Base-by-base conservation (phyloP, 257 asterid genomes). In the Gynochthodes officinalis region DNA sequence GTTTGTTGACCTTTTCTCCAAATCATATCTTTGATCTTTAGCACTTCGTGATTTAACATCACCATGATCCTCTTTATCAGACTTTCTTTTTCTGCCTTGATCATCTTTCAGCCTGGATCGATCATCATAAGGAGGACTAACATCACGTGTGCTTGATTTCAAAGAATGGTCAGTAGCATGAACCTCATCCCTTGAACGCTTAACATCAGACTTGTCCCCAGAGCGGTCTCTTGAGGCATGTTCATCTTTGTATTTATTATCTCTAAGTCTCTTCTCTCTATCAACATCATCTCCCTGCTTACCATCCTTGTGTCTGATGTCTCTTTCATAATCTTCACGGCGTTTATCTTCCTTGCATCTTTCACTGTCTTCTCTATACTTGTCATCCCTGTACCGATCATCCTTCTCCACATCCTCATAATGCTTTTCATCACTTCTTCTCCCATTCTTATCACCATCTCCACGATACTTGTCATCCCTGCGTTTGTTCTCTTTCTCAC, bases 211-310 rank as follows among this genome's bases (percentile, higher is more conserved):
- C 79, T 85, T 91, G 39, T 87, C 95, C 33, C 91, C 85, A 58
- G 92, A 77, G 32, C 84, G 90, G 73, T 86, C 96, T 80, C 89
- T 84, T 2, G 79, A 78, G 48, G 77, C 58, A 65, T 76, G 82
- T 63, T 90, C 96, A 79, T 87, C 96, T 84, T 87, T 88, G 68
- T 82, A 82, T 82, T 89, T 94, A 13, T 76, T 37, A 63, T 89
- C 96, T 77, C 86, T 85, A 9, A 73, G 75, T 73, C 95, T 89
- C 82, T 82, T 88, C 80, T 91, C 97, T 79, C 89, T 89, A 72
- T 85, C 92, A 75, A 59, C 64, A 32, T 82, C 96, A 71, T 84
- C 94, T 64, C 84, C 91, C 61, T 73, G 87, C 79, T 84, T 86
- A 60, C 83, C 80, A 85, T 91, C 96, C 72, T 83, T 85, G 58